Conservation (phyloP, 345 rosid genomes). For the Noccaea caerulescens region DNA sequence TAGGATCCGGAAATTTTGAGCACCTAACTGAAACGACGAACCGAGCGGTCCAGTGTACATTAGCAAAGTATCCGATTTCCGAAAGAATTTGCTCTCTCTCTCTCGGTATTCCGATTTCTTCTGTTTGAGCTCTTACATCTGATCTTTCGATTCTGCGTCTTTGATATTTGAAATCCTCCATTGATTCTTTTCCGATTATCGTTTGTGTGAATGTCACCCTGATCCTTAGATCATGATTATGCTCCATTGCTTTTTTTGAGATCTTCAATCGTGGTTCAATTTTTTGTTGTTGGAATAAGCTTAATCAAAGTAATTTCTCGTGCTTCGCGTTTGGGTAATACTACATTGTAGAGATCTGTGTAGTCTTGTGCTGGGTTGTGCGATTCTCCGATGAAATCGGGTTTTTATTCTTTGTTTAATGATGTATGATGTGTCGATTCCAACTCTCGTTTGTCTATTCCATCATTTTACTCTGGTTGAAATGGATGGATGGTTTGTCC, state of each 20-base stretch:
- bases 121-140: not conserved
- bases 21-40: constrained; percentile 1
- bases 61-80: not conserved
- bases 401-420: not conserved
- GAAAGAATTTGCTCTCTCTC: constrained; percentile 20
- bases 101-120: constrained; percentile 30
- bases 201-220: constrained; percentile 16
- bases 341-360: constrained; percentile 37
- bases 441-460: not conserved
- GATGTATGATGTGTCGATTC: not conserved
- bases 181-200: constrained; percentile 34
- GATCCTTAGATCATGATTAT: constrained; percentile 9
- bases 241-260: not conserved
- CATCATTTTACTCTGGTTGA: not conserved
- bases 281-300: not conserved
- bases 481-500: not conserved
- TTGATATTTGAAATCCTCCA: constrained; percentile 13
- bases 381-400: not conserved
- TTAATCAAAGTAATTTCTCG: not conserved
- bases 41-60: not conserved
- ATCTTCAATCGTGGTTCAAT: constrained; percentile 13
- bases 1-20: constrained; percentile 4
- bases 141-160: not conserved
- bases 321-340: not conserved
- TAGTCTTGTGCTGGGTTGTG: constrained; percentile 25